phyloP scores from a whole-genome alignment of 768 basidiomycete genomes.

The Rhizopogon vesiculosus region DNA sequence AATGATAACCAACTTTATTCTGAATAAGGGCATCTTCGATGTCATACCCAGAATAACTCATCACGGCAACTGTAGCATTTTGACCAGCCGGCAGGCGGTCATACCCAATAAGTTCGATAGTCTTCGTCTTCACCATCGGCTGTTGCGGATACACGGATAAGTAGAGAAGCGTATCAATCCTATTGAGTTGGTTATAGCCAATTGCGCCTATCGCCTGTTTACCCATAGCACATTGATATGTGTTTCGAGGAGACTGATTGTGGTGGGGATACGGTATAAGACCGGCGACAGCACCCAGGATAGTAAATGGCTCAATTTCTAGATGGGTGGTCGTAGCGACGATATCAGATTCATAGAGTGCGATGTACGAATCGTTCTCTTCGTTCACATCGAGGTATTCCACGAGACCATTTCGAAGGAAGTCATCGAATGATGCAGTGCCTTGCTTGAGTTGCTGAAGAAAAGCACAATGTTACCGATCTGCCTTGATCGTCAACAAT shows the following conservation, averaged over 20 bases:
- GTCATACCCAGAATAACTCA: slow-evolving; percentile 99
- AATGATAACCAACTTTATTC: slow-evolving; percentile 60
- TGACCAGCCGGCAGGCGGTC: slow-evolving; percentile 96
- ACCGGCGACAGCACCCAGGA: slow-evolving; percentile 96
- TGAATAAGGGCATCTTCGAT: slow-evolving; percentile 98
- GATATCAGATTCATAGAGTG: slow-evolving; percentile 89
- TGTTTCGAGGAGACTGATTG: slow-evolving; percentile 98
- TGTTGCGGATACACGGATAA: slow-evolving; percentile 97
- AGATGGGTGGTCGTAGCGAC: slow-evolving; percentile 84
- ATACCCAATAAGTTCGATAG: slow-evolving; percentile 95
- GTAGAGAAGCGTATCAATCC: slow-evolving; percentile 98
- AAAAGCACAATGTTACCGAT: slow-evolving; percentile 7
- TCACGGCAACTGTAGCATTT: slow-evolving; percentile 97
- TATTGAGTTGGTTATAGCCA: slow-evolving; percentile 94
- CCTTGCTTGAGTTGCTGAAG: slow-evolving; percentile 75
- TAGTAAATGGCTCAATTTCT: slow-evolving; percentile 97
- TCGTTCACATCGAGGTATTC: slow-evolving; percentile 99
- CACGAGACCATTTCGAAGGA: slow-evolving; percentile 85
- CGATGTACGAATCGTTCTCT: slow-evolving; percentile 96
- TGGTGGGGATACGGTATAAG: slow-evolving; percentile 99
- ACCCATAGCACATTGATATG: slow-evolving; percentile 99
- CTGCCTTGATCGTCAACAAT: neutral
- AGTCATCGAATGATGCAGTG: slow-evolving; percentile 85
- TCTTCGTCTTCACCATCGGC: slow-evolving; percentile 99
- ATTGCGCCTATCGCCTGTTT: slow-evolving; percentile 99